Evolutionary conservation across 2,329 filamentous ascomycete genomes (phyloP), one percentile per base, ranked within the genome.

Genomic region (Rhytidhysteron rufulum): DNA sequence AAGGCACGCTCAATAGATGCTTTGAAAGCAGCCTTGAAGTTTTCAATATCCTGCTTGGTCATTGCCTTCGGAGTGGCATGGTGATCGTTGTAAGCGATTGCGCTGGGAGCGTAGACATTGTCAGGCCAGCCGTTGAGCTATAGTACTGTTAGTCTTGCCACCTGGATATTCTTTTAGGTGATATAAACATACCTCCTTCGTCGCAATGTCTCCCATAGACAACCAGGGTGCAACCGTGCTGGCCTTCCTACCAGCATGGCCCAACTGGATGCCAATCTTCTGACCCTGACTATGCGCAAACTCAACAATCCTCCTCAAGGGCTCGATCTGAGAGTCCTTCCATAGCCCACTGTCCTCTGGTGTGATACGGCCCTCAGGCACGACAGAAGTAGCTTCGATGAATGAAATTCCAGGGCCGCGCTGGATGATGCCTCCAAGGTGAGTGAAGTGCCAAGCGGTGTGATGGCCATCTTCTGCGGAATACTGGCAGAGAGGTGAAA

Each of bases 311-410:
- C 78, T 77, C 58, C 75, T 78, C 42, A 94, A 68, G 0, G 83
- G 82, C 47, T 77, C 82, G 44, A 90, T 83, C 63, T 96, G 90
- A 24, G 77, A 80, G 62, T 95, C 90, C 47, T 85, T 75, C 90
- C 89, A 96, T 6, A 96, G 68, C 1, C 90, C 88, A 10, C 72
- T 68, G 60, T 91, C 86, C 61, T 90, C 75, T 1, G 88, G 88
- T 1, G 86, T 85, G 70, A 95, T 95, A 40, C 90, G 79, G 20
- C 89, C 89, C 51, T 90, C 81, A 5, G 86, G 68, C 8, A 79
- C 72, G 0, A 95, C 85, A 22, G 82, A 73, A 1, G 86, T 89
- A 19, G 89, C 88, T 69, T 95, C 90, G 42, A 90, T 73, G 44
- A 89, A 79, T 35, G 84, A 71, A 15, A 95, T 71, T 2, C 80